Base-by-base conservation (phyloP, 1,284 basidiomycete species). In the Lignosus rhinocerotis region DNA sequence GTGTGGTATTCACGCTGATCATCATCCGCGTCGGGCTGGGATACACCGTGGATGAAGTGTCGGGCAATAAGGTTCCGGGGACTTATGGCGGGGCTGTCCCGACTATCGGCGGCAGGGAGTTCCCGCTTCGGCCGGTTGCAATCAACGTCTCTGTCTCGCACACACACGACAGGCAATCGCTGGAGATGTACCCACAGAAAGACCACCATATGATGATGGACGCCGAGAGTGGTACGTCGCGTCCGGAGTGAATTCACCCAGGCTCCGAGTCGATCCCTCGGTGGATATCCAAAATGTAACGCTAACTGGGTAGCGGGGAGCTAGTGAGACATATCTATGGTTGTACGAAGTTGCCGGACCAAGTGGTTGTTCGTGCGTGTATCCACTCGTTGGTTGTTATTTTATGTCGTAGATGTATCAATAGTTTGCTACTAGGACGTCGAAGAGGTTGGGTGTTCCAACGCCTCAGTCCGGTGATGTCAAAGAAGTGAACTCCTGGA, bases 11-110 rank as follows among this genome's bases (percentile, higher is more conserved):
- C 51, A 61, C 56, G 3, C 56, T 63, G 19, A 63, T 63, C 41
- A 60, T 63, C 51, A 58, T 63, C 41, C 62, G 59, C n/a, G 56
- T 63, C 39, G 62, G 58, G 4, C 57, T 62, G 33, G 60, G 55
- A n/a, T 61, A 55, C 44, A 61, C 59, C 16, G 25, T 61, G 43
- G 49, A 49, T 33, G 56, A 56, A 16, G 32, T 42, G 2, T 51
- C 53, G 4, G 59, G 49, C 49, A 38, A 36, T n/a, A 36, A 42
- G 33, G 44, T n/a, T 8, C 48, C 50, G 12, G 45, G 34, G 33
- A 38, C 6, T 42, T 48, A 21, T 54, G 39, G 33, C 25, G 36
- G 38, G 8, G 43, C 41, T 12, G 50, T 52, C 33, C 55, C 44
- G 39, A 48, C 49, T 12, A 56, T 57, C 36, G 55, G 59, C 6